Evolutionary conservation across 2,329 filamentous ascomycete genomes (phyloP), one percentile per base, ranked within the genome.

Genomic region (Colletotrichum godetiae): DNA sequence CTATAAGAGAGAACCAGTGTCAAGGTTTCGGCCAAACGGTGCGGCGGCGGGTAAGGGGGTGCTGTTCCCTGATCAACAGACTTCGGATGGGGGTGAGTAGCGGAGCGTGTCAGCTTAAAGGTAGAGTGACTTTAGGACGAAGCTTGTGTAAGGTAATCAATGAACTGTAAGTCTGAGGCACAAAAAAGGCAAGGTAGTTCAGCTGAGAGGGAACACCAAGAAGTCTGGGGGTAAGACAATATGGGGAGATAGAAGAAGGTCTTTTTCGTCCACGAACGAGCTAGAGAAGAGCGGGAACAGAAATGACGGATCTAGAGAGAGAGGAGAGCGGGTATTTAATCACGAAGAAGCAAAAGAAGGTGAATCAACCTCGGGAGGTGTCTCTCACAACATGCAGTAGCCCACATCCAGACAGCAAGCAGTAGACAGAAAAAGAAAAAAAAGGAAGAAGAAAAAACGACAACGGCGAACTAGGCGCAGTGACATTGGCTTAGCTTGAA

Each of bases 11-110:
- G 46, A 56, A 61, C 61, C 71, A 72, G 68, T 53, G 71, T 61
- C 60, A 64, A 61, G 68, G 31, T 68, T 24, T 72, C 65, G 69
- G 69, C 65, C 37, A 72, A 53, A 72, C 65, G 66, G 66, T 64
- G 61, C 35, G 63, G 63, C 63, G 63, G 71, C 71, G 67, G 67
- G 56, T 52, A 53, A 46, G 53, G 64, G 67, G 49, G 61, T 27
- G 37, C 29, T 42, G 61, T 73, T 49, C 55, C 58, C 61, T 62
- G 71, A 73, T 73, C 67, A 67, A 60, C 71, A 60, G 33, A 72
- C 66, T 72, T 69, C 13, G 66, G 66, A 63, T 69, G 58, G 70
- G 70, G 33, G 37, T 46, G 69, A 68, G 65, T 27, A 68, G 69
- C 69, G 66, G 33, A 69, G 52, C 70, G 70, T 72, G 66, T 72